A percentile compares a stretch with the other conserved stretches of the same genome.
phyloP scores from a whole-genome alignment of 257 asterid species.

The Perilla frutescens region DNA sequence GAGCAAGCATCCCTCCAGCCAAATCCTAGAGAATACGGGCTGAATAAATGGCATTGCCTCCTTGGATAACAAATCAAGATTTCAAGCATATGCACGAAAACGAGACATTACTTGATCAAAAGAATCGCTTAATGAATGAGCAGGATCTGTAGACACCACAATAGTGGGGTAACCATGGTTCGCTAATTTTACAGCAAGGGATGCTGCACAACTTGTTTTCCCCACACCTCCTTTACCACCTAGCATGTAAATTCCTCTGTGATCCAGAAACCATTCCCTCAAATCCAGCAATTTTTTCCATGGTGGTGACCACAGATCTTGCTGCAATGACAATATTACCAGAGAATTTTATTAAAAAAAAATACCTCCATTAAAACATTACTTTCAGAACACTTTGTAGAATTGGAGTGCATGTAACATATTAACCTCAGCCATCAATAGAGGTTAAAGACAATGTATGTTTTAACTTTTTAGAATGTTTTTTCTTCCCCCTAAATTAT shows the following conservation, averaged over 20 bases:
- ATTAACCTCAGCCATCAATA: conserved; percentile 18
- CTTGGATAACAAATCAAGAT: background rate
- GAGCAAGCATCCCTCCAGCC: conserved; percentile 70
- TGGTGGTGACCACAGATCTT: conserved; percentile 47
- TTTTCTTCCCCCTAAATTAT: background rate
- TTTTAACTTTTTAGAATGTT: background rate
- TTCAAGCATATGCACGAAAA: conserved; percentile 15
- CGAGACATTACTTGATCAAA: conserved; percentile 65
- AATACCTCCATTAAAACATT: background rate
- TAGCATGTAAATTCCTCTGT: conserved; percentile 67
- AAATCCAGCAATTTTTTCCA: conserved; percentile 50
- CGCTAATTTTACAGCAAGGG: conserved; percentile 80
- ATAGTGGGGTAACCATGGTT: conserved; percentile 67
- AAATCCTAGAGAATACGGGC: conserved; percentile 56
- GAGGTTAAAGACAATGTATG: background rate
- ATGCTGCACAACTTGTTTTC: conserved; percentile 86
- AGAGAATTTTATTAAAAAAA: conserved; percentile 4
- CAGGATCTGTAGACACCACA: conserved; percentile 77
- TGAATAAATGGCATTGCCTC: conserved; percentile 14
- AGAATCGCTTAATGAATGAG: conserved; percentile 82
- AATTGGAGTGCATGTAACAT: background rate
- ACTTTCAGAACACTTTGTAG: background rate
- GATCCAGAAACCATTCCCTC: conserved; percentile 60
- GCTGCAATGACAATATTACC: conserved; percentile 48
- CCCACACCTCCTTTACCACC: conserved; percentile 95